Evolutionary conservation across 2,329 filamentous ascomycete genomes (phyloP), one percentile per base, ranked within the genome.

Genomic region (Colletotrichum sp.): DNA sequence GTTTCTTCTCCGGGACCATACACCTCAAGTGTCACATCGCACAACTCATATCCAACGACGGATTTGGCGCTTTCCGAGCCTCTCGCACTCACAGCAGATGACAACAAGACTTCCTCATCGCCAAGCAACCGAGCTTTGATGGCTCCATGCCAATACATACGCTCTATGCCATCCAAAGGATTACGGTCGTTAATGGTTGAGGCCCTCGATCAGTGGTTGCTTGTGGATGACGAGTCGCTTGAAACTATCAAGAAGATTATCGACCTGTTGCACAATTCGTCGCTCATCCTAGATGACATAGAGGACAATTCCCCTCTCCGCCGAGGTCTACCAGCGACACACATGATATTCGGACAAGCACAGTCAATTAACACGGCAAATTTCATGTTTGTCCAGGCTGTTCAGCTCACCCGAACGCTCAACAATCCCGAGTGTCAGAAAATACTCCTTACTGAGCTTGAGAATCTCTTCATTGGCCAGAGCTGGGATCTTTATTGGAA

Each of bases 291-390:
- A 6, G 85, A 86, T 66, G 85, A 87, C 77, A 80, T 87, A 16
- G 78, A 87, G 76, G 85, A 87, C 66, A 68, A 77, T 2, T 85
- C 85, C 1, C 34, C 74, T 4, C 75, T 85, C 1, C 80, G 85
- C 3, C 80, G 85, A 5, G 83, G 83, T 4, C 80, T 79, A n/a
- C 84, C 84, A 8, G 75, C 85, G 1, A 78, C 83, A 1, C 85
- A 87, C 70, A 76, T 75, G 2, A 79, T 87, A 6, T 87, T 83
- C 71, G 85, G 85, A 0, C 34, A 55, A 6, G 78, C 80, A 0
- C 84, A 86, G 68, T 81, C 84, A 4, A 83, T 87, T 68, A 86
- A 87, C 75, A 79, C 80, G 5, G 82, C 85, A 3, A 82, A 78
- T 6, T 85, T 81, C 75, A 73, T 79, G 48, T 80, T 82, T 52